Conservation (phyloP, 208 protist species). For the Leishmania aethiopica region DNA sequence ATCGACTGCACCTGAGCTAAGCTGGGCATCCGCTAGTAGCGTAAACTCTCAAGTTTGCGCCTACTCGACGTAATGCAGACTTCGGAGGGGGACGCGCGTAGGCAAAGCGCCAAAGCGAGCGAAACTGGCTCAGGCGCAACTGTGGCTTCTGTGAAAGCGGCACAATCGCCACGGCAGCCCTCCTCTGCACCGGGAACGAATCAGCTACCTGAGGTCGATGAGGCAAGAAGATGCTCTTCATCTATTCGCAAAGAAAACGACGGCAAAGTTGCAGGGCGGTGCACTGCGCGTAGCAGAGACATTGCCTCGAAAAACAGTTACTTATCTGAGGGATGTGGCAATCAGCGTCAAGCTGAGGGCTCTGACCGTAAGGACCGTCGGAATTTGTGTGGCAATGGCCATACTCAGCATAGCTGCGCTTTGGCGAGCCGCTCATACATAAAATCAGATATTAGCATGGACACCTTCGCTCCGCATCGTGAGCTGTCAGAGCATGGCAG, state of each 20-base stretch:
- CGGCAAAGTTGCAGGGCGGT: neutral
- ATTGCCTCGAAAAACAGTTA: neutral
- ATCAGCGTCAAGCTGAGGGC: neutral
- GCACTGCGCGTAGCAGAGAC: constrained; percentile 9
- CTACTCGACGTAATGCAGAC: constrained; percentile 2
- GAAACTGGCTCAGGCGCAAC: neutral
- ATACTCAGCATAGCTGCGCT: neutral
- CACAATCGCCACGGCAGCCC: neutral
- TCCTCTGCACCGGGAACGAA: constrained; percentile 4
- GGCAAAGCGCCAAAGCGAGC: neutral
- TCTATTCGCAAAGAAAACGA: neutral
- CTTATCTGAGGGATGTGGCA: neutral
- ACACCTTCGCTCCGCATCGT: neutral
- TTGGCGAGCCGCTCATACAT: neutral
- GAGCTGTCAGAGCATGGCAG: neutral
- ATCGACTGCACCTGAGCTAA: neutral
- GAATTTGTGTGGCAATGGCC: neutral
- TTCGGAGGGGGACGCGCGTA: neutral
- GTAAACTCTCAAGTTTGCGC: neutral
- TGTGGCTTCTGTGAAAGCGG: neutral
- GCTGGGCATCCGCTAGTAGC: neutral
- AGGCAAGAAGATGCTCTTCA: neutral
- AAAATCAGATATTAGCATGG: neutral
- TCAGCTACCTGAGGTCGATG: neutral
- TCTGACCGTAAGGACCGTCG: neutral